phyloP scores from a whole-genome alignment of 1,284 basidiomycete species.

The Ustilago loliicola region DNA sequence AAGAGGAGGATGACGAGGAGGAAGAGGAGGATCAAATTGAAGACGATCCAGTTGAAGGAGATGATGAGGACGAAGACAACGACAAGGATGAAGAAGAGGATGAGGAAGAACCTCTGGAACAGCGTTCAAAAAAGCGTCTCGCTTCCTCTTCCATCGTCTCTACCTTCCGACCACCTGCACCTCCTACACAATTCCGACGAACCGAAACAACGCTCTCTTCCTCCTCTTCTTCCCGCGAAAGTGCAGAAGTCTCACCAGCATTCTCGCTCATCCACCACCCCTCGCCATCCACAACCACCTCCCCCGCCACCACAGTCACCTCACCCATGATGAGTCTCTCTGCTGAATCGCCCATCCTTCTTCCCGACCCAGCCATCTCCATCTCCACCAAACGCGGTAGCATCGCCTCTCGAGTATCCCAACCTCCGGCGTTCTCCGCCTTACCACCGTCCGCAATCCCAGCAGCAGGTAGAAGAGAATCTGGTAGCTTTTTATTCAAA shows the following conservation, averaged over 20 bases:
- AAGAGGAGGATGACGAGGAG: constrained; percentile 18
- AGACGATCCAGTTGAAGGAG: constrained; percentile 27
- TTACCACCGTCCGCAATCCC: constrained; percentile 40
- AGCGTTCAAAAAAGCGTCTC: constrained; percentile 36
- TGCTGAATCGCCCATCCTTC: constrained; percentile 56
- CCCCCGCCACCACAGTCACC: constrained; percentile 40
- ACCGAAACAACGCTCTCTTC: constrained; percentile 28
- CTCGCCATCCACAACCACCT: constrained; percentile 22
- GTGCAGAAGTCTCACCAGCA: constrained; percentile 30
- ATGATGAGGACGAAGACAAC: constrained; percentile 28
- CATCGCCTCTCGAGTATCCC: constrained; percentile 17
- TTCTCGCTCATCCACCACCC: constrained; percentile 29
- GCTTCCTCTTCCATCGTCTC: not conserved
- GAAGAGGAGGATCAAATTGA: constrained; percentile 42
- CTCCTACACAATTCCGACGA: constrained; percentile 9
- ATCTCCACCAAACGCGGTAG: constrained; percentile 16
- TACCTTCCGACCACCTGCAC: not conserved
- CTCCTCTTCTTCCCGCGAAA: constrained; percentile 31
- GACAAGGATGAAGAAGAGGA: constrained; percentile 33
- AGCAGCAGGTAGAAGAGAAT: constrained; percentile 32
- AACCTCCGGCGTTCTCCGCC: constrained; percentile 13
- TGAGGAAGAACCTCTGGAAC: constrained; percentile 45
- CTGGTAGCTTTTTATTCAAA: constrained; percentile 45
- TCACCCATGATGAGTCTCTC: constrained; percentile 60
- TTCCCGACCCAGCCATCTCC: constrained; percentile 32